phyloP scores from a whole-genome alignment of 441 rosid species.

The Populus hybrid region DNA sequence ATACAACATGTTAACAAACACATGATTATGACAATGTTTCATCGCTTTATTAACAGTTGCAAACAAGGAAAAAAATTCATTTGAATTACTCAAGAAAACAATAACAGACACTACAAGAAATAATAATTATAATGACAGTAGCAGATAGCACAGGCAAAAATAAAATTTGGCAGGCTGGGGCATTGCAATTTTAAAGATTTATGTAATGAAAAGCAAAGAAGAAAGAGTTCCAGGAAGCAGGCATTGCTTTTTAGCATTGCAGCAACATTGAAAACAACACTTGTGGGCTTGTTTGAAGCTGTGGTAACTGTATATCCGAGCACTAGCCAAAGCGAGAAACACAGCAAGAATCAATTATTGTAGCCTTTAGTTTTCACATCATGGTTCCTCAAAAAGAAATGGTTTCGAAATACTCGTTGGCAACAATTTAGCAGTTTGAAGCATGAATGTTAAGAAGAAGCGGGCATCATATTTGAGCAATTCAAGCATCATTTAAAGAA shows the following conservation, averaged over 20 bases:
- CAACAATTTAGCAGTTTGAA: background rate
- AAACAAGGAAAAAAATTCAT: background rate
- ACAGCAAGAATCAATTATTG: background rate
- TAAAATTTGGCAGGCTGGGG: background rate
- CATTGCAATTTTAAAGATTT: background rate
- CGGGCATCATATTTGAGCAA: background rate
- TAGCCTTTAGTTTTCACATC: background rate
- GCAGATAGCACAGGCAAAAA: too few species aligned
- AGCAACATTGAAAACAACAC: background rate
- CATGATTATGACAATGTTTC: background rate
- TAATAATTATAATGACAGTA: too few species aligned
- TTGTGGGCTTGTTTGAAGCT: background rate
- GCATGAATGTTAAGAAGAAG: background rate
- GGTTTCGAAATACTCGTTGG: background rate
- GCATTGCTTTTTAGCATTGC: background rate
- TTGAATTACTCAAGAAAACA: background rate
- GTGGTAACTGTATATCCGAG: background rate
- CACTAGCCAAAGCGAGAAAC: background rate
- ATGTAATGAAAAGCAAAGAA: background rate
- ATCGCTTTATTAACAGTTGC: background rate
- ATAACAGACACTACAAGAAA: too few species aligned
- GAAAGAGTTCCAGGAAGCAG: background rate
- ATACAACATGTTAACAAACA: background rate
- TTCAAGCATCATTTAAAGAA: background rate
- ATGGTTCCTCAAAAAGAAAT: background rate